Percentiles rank a stretch among this genome's conserved stretches.
Evolutionary conservation across 1,139 yeast species (phyloP).

Genomic region (Martiniozyma asiatica): DNA sequence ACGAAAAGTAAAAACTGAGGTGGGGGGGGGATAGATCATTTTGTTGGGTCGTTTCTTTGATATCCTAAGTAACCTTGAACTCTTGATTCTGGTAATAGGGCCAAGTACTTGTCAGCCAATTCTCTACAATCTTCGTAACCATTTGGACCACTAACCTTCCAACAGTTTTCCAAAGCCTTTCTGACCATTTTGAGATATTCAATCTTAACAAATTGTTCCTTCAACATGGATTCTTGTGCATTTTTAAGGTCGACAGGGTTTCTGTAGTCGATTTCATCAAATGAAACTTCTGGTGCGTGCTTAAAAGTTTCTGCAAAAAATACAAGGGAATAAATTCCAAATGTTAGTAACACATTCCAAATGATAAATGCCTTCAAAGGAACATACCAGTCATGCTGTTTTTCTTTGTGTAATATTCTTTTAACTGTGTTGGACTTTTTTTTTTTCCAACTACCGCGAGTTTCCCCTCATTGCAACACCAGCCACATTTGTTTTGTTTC

Average conservation of each 20-base stretch:
- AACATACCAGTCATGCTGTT: too few relatives aligned
- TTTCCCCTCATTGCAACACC: too few relatives aligned
- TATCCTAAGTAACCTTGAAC: conserved; percentile 67
- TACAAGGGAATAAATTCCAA: too few relatives aligned
- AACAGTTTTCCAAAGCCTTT: conserved; percentile 60
- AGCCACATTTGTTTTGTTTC: too few relatives aligned
- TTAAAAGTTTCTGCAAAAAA: conserved; percentile 11
- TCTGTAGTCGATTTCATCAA: conserved; percentile 71
- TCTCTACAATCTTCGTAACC: conserved; percentile 71
- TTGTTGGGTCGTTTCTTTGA: conserved; percentile 77
- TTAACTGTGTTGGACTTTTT: too few relatives aligned
- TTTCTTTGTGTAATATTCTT: too few relatives aligned
- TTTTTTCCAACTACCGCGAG: too few relatives aligned
- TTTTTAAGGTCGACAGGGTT: conserved; percentile 50
- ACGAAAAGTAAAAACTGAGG: too few relatives aligned
- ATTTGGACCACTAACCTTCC: conserved; percentile 52
- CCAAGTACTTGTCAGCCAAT: conserved; percentile 66
- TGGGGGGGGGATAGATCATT: conserved; percentile 32
- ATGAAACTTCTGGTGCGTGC: conserved; percentile 66
- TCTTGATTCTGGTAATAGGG: conserved; percentile 58
- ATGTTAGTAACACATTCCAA: too few relatives aligned
- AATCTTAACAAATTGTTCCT: conserved; percentile 72
- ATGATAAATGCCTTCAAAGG: too few relatives aligned
- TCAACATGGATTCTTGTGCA: conserved; percentile 66
- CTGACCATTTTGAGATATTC: conserved; percentile 59